phyloP scores from a whole-genome alignment of 306 rosid genomes.

The Carpinus viminea region DNA sequence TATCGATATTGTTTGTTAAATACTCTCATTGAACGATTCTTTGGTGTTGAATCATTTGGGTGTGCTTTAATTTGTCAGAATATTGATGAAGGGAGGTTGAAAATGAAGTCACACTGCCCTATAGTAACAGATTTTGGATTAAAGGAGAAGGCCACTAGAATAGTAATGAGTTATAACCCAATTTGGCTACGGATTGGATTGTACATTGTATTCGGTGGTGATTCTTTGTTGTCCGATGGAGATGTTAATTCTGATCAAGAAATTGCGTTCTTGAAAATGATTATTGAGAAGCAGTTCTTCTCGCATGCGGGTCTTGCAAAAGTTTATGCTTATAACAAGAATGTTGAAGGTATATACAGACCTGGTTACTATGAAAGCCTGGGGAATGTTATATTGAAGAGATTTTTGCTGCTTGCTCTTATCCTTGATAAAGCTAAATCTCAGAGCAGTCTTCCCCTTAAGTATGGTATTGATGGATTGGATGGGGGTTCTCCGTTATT shows the following conservation, averaged over 20 bases:
- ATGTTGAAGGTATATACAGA: slow-evolving; percentile 88
- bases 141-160: slow-evolving; percentile 59
- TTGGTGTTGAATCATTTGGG: background rate
- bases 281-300: slow-evolving; percentile 72
- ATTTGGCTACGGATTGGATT: slow-evolving; percentile 82
- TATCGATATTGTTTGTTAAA: background rate
- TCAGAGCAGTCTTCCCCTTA: slow-evolving; percentile 75
- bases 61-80: slow-evolving; percentile 41
- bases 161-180: slow-evolving; percentile 75
- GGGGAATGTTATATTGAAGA: slow-evolving; percentile 79
- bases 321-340: slow-evolving; percentile 75
- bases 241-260: slow-evolving; percentile 59
- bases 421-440: slow-evolving; percentile 79
- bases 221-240: slow-evolving; percentile 61
- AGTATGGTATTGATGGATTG: slow-evolving; percentile 89
- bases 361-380: slow-evolving; percentile 87
- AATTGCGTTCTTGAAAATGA: slow-evolving; percentile 66
- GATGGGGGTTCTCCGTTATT: slow-evolving; percentile 97
- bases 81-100: slow-evolving; percentile 82
- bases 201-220: slow-evolving; percentile 77
- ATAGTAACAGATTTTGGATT: slow-evolving; percentile 79
- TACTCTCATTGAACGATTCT: background rate
- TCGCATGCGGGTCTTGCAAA: slow-evolving; percentile 69
- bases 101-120: slow-evolving; percentile 89
- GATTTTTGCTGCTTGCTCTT: slow-evolving; percentile 74